These are phyloP conservation scores for Penicillium maclennaniae DNA, from an alignment of 495 filamentous ascomycete species.

Conservation along the genomic window DNA sequence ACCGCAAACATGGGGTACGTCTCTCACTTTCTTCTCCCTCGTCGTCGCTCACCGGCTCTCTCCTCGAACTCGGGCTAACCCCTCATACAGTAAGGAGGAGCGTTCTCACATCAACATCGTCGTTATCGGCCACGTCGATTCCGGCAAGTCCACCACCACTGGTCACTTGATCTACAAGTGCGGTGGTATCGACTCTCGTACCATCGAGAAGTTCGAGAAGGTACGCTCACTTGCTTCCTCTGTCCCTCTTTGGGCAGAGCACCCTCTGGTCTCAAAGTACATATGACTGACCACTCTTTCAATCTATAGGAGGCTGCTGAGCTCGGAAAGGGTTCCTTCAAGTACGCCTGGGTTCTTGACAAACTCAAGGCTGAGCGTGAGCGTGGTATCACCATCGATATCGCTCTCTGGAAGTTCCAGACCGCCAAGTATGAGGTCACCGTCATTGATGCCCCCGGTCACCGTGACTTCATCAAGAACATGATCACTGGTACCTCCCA, in stretches of 20 bases:
- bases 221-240: slow-evolving; percentile 34
- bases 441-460: slow-evolving; percentile 98
- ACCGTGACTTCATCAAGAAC: slow-evolving; percentile 99
- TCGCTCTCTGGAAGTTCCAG: slow-evolving; percentile 99
- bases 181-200: slow-evolving; percentile 99
- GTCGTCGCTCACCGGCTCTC: not conserved
- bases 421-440: slow-evolving; percentile 98
- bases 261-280: not conserved
- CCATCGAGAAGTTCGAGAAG: slow-evolving; percentile 99
- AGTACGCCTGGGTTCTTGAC: slow-evolving; percentile 99
- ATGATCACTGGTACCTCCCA: slow-evolving; percentile 99
- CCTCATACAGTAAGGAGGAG: slow-evolving; percentile 65
- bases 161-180: slow-evolving; percentile 99
- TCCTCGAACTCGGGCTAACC: slow-evolving; percentile 4
- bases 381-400: slow-evolving; percentile 99
- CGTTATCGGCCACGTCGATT: slow-evolving; percentile 99
- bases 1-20: slow-evolving; percentile 54
- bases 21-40: not conserved
- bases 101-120: slow-evolving; percentile 94
- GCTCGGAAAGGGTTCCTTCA: slow-evolving; percentile 99
- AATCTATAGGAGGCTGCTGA: slow-evolving; percentile 85
- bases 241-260: not conserved
- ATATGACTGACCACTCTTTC: not conserved
- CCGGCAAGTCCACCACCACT: slow-evolving; percentile 98
- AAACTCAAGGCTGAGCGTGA: slow-evolving; percentile 99